These are phyloP conservation scores for Albizia julibrissin DNA, from an alignment of 306 rosid species.

Conservation along the genomic window DNA sequence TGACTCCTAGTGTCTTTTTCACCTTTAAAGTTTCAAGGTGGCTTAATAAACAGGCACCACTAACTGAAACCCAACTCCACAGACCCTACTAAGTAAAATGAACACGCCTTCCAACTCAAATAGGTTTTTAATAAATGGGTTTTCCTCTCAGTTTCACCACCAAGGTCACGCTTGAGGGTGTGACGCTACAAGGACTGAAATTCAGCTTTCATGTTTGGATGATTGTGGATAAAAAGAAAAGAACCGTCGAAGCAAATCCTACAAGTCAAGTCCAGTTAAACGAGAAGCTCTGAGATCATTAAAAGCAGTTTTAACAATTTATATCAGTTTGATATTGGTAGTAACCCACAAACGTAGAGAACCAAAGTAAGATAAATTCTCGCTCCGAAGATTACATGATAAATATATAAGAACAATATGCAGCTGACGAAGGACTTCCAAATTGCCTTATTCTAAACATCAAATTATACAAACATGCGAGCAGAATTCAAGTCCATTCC, in stretches of 20 bases:
- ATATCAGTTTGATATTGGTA: not conserved
- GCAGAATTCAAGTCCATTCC: conserved; percentile 15
- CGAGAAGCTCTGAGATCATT: conserved; percentile 22
- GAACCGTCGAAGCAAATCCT: not conserved
- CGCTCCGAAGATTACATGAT: not conserved
- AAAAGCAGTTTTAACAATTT: conserved; percentile 30
- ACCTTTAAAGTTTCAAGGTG: not conserved
- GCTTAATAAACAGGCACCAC: conserved; percentile 3
- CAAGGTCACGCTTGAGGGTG: not conserved
- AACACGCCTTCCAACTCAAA: not conserved
- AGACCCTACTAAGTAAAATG: not conserved
- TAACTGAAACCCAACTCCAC: not conserved
- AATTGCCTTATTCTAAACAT: not conserved
- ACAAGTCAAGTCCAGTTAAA: not conserved
- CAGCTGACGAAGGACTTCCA: not conserved
- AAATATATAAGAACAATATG: not conserved
- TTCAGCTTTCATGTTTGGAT: not conserved
- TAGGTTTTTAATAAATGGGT: not conserved
- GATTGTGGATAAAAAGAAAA: not conserved
- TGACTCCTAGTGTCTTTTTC: not conserved
- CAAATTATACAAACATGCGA: not conserved
- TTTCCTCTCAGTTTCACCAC: not conserved
- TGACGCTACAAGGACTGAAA: not conserved
- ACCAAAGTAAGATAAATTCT: not conserved
- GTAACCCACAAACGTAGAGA: not conserved